Evolutionary conservation across 305 asterid genomes (phyloP), one percentile per base, ranked within the genome.

Genomic region (Rubia occidens): DNA sequence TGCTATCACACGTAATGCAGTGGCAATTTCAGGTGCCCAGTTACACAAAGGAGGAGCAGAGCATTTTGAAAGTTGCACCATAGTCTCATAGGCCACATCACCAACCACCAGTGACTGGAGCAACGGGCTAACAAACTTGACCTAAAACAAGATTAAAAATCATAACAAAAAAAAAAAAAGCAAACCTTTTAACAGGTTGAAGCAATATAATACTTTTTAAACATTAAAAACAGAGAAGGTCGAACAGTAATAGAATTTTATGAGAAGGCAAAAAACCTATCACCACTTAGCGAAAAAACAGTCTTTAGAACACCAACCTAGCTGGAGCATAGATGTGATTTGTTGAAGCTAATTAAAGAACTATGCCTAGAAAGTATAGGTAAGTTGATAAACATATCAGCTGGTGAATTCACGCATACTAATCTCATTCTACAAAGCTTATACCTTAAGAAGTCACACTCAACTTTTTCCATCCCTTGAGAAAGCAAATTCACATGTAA

Each of bases 11-110:
- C 93, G 83, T 72, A 91, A 84, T 42, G 95, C 97, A 79, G 96
- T 95, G 64, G 99, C 97, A 79, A 89, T 91, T 79, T 95, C 99
- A 76, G 87, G 84, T 69, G 96, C 89, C 97, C 99, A 95, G 81
- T 89, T 95, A 83, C 91, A 86, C 68, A 95, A 89, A 73, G 99
- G 99, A 60, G 86, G 80, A 64, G 86, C 83, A 64, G 93, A 85
- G 72, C 99, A 95, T 81, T 82, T 89, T 29, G 99, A 85, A 77
- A 95, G 95, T 74, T 89, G 91, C 85, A 85, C 89, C 85, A 91
- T 75, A 74, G 96, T 76, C 85, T 84, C 95, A 80, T 86, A 95
- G 42, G 99, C 97, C 81, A 81, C 95, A 77, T 85, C 91, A 77
- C 96, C 95, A 54, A 91, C 95, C 68, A 95, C 82, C 64, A 89